phyloP scores from a whole-genome alignment of 1,284 basidiomycete genomes.

The Naganishia sp. region DNA sequence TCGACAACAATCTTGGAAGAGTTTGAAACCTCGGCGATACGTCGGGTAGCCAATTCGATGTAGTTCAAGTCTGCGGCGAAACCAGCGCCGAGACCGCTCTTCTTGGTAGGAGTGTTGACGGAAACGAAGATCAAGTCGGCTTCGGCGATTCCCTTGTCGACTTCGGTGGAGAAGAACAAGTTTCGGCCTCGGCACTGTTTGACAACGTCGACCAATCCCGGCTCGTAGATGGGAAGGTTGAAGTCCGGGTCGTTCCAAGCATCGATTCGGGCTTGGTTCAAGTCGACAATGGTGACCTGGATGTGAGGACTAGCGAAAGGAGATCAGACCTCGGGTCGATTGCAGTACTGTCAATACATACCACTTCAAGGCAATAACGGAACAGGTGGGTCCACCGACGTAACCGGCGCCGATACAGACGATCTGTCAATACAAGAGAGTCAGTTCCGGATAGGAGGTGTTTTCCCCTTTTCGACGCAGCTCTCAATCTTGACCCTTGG shows the following conservation, averaged over 20 bases:
- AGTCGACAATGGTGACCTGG: conserved; percentile 93
- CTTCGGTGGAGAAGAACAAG: conserved; percentile 95
- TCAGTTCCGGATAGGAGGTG: neutral
- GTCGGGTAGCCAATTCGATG: conserved; percentile 92
- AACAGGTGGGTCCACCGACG: conserved; percentile 92
- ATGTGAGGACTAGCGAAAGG: conserved; percentile 67
- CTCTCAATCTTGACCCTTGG: too few species aligned
- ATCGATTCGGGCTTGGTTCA: conserved; percentile 90
- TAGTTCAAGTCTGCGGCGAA: conserved; percentile 98
- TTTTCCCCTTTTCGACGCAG: neutral
- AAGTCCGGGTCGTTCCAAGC: conserved; percentile 76
- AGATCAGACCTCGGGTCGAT: neutral
- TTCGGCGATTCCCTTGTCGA: conserved; percentile 88
- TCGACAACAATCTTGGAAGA: conserved; percentile 98
- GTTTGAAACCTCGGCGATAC: conserved; percentile 86
- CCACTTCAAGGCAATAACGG: conserved; percentile 64
- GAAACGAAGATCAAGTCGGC: conserved; percentile 73
- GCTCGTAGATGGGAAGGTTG: conserved; percentile 79
- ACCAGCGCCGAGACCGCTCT: conserved; percentile 92
- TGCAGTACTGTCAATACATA: conserved; percentile 1
- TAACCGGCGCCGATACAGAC: conserved; percentile 59
- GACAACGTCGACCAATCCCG: conserved; percentile 93
- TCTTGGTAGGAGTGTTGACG: conserved; percentile 96
- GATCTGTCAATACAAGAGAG: conserved; percentile 19
- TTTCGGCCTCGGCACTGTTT: conserved; percentile 85